A percentile compares a stretch with the other conserved stretches of the same genome.
phyloP scores from a whole-genome alignment of 1,139 yeast genomes.

The Geotrichum candidum region DNA sequence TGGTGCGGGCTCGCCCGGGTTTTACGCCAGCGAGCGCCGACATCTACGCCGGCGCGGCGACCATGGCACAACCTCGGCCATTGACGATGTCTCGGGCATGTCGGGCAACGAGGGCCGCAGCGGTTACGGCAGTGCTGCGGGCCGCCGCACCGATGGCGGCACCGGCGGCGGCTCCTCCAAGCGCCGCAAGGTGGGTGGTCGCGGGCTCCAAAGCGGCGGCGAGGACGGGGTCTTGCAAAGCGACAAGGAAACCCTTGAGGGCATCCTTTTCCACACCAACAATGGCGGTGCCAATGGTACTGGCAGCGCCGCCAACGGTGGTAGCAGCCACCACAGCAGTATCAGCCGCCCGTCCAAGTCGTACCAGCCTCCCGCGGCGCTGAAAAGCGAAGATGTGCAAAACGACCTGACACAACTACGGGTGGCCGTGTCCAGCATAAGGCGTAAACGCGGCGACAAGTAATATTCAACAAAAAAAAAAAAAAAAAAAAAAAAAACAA shows the following conservation, averaged over 20 bases:
- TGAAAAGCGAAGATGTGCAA: slow-evolving; percentile 16
- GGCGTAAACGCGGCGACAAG: slow-evolving; percentile 8
- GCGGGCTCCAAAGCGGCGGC: slow-evolving; percentile 19
- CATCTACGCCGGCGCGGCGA: slow-evolving; percentile 30
- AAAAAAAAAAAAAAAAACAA: neutral
- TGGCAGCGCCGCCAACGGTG: neutral
- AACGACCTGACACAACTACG: slow-evolving; percentile 15
- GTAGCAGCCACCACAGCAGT: neutral
- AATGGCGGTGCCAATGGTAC: slow-evolving; percentile 5
- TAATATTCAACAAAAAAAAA: too few species aligned
- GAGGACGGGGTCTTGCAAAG: slow-evolving; percentile 31
- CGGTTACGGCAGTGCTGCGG: slow-evolving; percentile 17
- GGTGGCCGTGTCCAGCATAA: slow-evolving; percentile 9
- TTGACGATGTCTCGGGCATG: slow-evolving; percentile 32
- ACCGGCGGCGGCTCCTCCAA: slow-evolving; percentile 20
- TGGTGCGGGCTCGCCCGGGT: slow-evolving; percentile 15
- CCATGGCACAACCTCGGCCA: slow-evolving; percentile 21
- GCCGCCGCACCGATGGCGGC: slow-evolving; percentile 20
- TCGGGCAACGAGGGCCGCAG: slow-evolving; percentile 31
- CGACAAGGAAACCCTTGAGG: slow-evolving; percentile 33
- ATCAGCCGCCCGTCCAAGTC: slow-evolving; percentile 17
- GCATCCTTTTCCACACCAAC: slow-evolving; percentile 28
- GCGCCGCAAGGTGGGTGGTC: slow-evolving; percentile 19
- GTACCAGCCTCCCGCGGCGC: slow-evolving; percentile 42
- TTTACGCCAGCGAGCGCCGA: slow-evolving; percentile 27